A percentile compares a stretch with the other conserved stretches of the same genome.
Conservation (phyloP, 192 early-diverging fungal species). For the Backusella westeae region DNA sequence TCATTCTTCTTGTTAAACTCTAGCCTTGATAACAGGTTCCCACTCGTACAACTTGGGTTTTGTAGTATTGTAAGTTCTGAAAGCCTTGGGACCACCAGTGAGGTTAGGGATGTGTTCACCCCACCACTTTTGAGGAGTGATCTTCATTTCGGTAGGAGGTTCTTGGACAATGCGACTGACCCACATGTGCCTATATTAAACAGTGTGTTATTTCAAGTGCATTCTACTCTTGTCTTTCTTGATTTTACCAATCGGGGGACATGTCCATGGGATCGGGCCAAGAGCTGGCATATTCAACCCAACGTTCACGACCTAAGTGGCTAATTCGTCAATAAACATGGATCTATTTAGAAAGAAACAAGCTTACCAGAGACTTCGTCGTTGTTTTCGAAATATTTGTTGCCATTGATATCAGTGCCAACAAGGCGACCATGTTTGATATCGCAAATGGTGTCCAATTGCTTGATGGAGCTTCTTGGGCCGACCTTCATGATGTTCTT, state of each 20-base stretch:
- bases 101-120: constrained; percentile 25
- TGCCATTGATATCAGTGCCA: constrained; percentile 71
- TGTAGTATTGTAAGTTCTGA: constrained; percentile 59
- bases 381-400: constrained; percentile 72
- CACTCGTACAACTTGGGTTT: constrained; percentile 52
- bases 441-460: constrained; percentile 58
- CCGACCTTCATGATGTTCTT: constrained; percentile 56
- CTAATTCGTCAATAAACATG: too few relatives aligned
- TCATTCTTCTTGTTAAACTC: constrained; percentile 17
- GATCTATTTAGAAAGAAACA: too few relatives aligned
- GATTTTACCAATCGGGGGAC: constrained; percentile 65
- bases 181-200: constrained; percentile 40
- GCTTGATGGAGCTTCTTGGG: constrained; percentile 42
- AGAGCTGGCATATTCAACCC: constrained; percentile 61
- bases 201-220: not conserved
- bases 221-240: not conserved
- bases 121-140: constrained; percentile 31
- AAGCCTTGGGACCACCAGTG: constrained; percentile 42
- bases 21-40: constrained; percentile 48
- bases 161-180: constrained; percentile 35
- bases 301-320: constrained; percentile 67
- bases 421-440: constrained; percentile 70
- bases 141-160: constrained; percentile 34
- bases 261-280: constrained; percentile 64
- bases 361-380: constrained; percentile 66